phyloP scores from a whole-genome alignment of 1,139 yeast species.

The Diutina mesorugosa region DNA sequence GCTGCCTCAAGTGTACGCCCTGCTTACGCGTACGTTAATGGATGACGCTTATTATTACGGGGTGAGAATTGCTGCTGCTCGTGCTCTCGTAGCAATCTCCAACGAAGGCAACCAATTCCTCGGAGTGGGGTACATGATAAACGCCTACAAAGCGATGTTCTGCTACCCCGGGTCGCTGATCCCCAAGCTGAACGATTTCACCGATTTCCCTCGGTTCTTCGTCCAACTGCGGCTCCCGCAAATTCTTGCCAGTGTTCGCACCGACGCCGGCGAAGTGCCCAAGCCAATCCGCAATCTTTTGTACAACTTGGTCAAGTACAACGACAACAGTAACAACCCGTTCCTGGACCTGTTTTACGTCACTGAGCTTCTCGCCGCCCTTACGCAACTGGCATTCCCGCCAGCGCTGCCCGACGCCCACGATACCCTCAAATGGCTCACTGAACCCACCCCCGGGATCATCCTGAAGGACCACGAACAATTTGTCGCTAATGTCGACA shows the following conservation, averaged over 20 bases:
- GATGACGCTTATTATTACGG: conserved; percentile 85
- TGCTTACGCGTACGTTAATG: conserved; percentile 67
- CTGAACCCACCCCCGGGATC: neutral
- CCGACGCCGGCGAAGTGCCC: conserved; percentile 60
- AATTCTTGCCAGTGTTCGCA: conserved; percentile 48
- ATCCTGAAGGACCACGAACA: conserved; percentile 7
- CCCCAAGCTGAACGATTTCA: conserved; percentile 74
- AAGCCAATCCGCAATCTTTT: conserved; percentile 46
- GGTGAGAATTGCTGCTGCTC: conserved; percentile 76
- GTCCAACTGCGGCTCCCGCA: conserved; percentile 57
- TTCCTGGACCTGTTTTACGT: conserved; percentile 68
- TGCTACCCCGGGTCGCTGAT: conserved; percentile 58
- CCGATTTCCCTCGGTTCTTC: conserved; percentile 53
- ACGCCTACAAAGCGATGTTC: conserved; percentile 54
- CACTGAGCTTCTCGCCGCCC: conserved; percentile 41
- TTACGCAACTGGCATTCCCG: conserved; percentile 28
- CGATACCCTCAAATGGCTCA: neutral
- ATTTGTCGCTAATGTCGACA: conserved; percentile 17
- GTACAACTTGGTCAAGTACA: conserved; percentile 63
- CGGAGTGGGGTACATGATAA: conserved; percentile 63
- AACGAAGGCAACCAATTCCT: conserved; percentile 47
- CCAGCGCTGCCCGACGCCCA: conserved; percentile 3
- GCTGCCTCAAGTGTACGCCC: conserved; percentile 55
- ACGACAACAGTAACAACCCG: conserved; percentile 72
- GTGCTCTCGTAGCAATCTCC: conserved; percentile 59